A percentile compares a stretch with the other conserved stretches of the same genome.
Evolutionary conservation across 2,329 filamentous ascomycete species (phyloP).

Genomic region (Aureobasidium pullulans): DNA sequence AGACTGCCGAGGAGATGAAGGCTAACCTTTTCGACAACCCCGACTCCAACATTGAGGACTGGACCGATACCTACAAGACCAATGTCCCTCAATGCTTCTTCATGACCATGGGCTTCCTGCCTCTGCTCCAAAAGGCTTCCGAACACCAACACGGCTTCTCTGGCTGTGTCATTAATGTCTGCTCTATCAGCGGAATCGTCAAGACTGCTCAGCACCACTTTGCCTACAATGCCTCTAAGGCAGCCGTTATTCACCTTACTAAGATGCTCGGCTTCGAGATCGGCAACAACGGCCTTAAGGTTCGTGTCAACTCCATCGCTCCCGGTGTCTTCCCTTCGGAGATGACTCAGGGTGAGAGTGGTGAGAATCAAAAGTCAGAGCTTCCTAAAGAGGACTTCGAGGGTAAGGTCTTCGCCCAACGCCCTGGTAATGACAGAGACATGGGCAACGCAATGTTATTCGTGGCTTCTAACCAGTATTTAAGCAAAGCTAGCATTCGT

Average conservation of each 20-base stretch:
- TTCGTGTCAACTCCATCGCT: conserved; percentile 51
- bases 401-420: conserved; percentile 40
- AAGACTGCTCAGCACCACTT: conserved; percentile 42
- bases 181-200: conserved; percentile 38
- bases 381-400: conserved; percentile 45
- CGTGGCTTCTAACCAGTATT: conserved; percentile 42
- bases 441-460: conserved; percentile 53
- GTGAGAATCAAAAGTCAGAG: conserved; percentile 47
- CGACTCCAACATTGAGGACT: conserved; percentile 35
- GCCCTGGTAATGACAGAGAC: conserved; percentile 52
- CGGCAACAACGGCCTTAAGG: conserved; percentile 44
- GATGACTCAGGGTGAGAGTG: conserved; percentile 48
- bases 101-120: conserved; percentile 40
- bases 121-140: conserved; percentile 37
- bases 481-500: no score
- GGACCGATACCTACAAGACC: conserved; percentile 38
- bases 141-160: conserved; percentile 37
- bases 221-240: conserved; percentile 44
- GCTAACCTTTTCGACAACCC: conserved; percentile 39
- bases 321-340: conserved; percentile 52
- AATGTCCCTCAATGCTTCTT: conserved; percentile 43
- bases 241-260: conserved; percentile 47
- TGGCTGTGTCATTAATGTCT: conserved; percentile 40
- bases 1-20: conserved; percentile 34
- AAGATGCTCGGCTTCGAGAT: conserved; percentile 49